Percentiles rank a stretch among this genome's conserved stretches.
phyloP scores from a whole-genome alignment of 2,329 filamentous ascomycete genomes.

The Penicillium sp. region DNA sequence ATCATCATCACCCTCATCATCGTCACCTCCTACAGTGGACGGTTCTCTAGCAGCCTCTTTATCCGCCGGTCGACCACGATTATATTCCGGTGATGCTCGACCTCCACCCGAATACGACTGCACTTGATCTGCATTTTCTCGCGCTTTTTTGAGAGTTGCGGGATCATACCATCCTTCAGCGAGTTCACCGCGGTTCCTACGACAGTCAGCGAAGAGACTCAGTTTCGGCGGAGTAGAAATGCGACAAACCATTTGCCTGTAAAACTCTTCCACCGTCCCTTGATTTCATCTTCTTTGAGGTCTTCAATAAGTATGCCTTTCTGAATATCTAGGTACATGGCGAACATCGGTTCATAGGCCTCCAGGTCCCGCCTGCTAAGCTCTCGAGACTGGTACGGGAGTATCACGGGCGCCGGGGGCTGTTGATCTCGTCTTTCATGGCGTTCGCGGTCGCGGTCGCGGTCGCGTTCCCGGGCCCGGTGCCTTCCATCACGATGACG shows the following conservation, averaged over 20 bases:
- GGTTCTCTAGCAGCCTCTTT: neutral
- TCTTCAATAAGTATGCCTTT: constrained; percentile 73
- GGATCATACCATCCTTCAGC: constrained; percentile 94
- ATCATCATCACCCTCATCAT: no score
- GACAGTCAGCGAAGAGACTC: constrained; percentile 48
- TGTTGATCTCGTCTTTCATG: constrained; percentile 20
- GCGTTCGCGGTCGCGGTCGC: constrained; percentile 23
- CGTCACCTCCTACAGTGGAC: constrained; percentile 13
- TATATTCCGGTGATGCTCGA: constrained; percentile 30
- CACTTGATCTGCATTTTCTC: constrained; percentile 31
- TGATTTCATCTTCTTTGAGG: constrained; percentile 74
- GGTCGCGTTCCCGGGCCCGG: constrained; percentile 29
- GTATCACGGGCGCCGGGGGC: constrained; percentile 34
- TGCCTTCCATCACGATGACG: constrained; percentile 43
- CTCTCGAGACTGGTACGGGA: constrained; percentile 69
- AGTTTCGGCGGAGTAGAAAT: constrained; percentile 5
- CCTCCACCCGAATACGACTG: neutral
- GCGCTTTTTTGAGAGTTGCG: constrained; percentile 63
- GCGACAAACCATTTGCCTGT: constrained; percentile 74
- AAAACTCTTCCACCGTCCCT: constrained; percentile 93
- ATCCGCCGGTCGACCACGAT: constrained; percentile 17
- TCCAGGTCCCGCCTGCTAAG: constrained; percentile 72
- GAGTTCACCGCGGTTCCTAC: constrained; percentile 80
- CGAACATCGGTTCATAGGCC: constrained; percentile 72
- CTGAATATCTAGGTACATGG: constrained; percentile 84